Percentiles rank a stretch among this genome's conserved stretches.
These are phyloP conservation scores for Canavalia gladiata DNA, from an alignment of 306 rosid genomes.

Conservation along the genomic window DNA sequence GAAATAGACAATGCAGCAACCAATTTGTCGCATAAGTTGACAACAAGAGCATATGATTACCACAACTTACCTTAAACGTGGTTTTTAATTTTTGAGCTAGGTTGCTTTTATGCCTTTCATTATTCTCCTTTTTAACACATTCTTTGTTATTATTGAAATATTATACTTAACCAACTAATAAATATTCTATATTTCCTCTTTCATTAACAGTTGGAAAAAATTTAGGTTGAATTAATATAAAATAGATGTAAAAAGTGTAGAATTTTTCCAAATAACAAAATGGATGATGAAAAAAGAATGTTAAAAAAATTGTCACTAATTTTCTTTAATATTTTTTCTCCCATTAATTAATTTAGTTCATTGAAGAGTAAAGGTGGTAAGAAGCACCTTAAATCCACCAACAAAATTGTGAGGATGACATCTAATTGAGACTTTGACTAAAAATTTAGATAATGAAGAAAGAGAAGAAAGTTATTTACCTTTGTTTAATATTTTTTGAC, in stretches of 20 bases:
- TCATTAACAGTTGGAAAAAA: too few relatives aligned
- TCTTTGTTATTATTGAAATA: not conserved
- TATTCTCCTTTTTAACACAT: not conserved
- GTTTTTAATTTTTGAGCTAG: not conserved
- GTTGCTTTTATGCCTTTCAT: not conserved
- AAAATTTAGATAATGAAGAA: too few relatives aligned
- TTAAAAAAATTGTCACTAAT: not conserved
- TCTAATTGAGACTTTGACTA: not conserved
- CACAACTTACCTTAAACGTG: not conserved
- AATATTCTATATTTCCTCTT: too few relatives aligned
- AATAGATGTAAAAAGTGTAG: not conserved
- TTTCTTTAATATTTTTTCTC: not conserved
- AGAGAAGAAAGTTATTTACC: too few relatives aligned
- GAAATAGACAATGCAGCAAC: slow-evolving; percentile 44
- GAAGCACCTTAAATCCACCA: not conserved
- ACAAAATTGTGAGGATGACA: not conserved
- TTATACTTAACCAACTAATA: not conserved
- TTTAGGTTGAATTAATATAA: too few relatives aligned
- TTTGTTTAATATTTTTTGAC: not conserved
- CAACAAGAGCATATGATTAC: slow-evolving; percentile 24
- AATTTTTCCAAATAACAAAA: not conserved
- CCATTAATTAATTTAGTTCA: not conserved
- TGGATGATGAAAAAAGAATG: not conserved
- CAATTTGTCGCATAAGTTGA: slow-evolving; percentile 31
- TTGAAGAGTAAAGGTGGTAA: not conserved